Evolutionary conservation across 768 basidiomycete genomes (phyloP).

Genomic region (Plicaturopsis crispa): DNA sequence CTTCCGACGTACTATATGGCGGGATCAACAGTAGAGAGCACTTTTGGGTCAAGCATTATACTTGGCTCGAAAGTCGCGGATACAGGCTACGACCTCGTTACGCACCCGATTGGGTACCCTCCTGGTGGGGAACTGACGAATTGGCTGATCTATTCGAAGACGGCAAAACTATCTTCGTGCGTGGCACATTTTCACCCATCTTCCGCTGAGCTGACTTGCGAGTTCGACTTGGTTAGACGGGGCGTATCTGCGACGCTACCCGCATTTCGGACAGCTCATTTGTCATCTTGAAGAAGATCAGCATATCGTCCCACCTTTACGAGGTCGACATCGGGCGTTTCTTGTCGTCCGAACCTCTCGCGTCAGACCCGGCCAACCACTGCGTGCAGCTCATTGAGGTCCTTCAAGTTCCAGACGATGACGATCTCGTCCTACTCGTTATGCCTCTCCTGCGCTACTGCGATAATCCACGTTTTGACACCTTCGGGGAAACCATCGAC

Average conservation of each 20-base stretch:
- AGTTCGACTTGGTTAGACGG: background rate
- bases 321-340: slow-evolving; percentile 18
- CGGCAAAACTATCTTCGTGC: background rate
- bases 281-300: slow-evolving; percentile 6
- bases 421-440: slow-evolving; percentile 18
- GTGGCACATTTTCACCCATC: background rate
- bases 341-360: slow-evolving; percentile 13
- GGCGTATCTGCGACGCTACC: slow-evolving; percentile 6
- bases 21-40: too few relatives aligned
- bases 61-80: slow-evolving; percentile 10
- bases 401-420: slow-evolving; percentile 10
- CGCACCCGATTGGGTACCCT: slow-evolving; percentile 12
- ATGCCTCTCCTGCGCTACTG: slow-evolving; percentile 22
- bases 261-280: slow-evolving; percentile 5
- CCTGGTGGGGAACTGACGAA: slow-evolving; percentile 7
- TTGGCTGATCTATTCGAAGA: slow-evolving; percentile 6
- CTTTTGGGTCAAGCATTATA: slow-evolving; percentile 10
- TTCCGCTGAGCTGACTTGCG: background rate
- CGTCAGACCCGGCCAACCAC: slow-evolving; percentile 20
- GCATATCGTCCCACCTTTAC: slow-evolving; percentile 8
- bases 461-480: slow-evolving; percentile 22
- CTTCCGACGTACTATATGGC: too few relatives aligned
- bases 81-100: slow-evolving; percentile 12
- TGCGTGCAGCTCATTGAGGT: slow-evolving; percentile 20
- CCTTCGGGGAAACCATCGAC: slow-evolving; percentile 26